Base-by-base conservation (phyloP, 2,329 filamentous ascomycete genomes). In the Pseudogymnoascus destructans region DNA sequence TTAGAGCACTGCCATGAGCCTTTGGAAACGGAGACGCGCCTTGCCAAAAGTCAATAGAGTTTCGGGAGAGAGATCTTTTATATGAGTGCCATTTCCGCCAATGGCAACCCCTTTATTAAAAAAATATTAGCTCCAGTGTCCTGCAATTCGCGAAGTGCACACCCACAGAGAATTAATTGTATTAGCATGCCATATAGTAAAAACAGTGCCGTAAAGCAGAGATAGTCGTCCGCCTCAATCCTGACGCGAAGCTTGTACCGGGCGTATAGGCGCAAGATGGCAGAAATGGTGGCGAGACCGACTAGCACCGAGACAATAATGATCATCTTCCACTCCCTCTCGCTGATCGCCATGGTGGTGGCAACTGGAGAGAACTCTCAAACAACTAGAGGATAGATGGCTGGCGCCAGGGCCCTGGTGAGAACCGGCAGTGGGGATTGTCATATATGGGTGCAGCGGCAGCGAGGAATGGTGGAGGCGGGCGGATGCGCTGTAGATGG, bases 391-490 rank as follows among this genome's bases (percentile, higher is more conserved):
- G 8, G 23, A 3, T 52, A 5, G n/a, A 52, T 52, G 46, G 46
- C 25, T 52, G 46, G 46, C 46, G 25, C 46, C 25, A 27, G 46
- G 42, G 23, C 23, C 23, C 46, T 52, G 46, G 23, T 10, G 46
- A 52, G 46, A 52, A 30, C 46, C 46, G 46, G 46, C 23, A 30
- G 46, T 30, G 30, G 13, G 46, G 23, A 52, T 52, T 42, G 46
- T 52, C 46, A 52, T 52, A 52, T 52, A 52, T 52, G 46, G 23
- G 23, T 52, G 23, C 23, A 9, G 46, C 23, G 46, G 46, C 46
- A 52, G n/a, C 25, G 25, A 17, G 9, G 21, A 25, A 30, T 11
- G 10, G n/a, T 17, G 25, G 46, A n/a, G 46, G 46, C 46, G 46
- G 23, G 46, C 10, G n/a, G 46, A 11, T 52, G 25, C 23, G 46